Evolutionary conservation across 2,329 filamentous ascomycete species (phyloP).

Genomic region (Colletotrichum sp.): DNA sequence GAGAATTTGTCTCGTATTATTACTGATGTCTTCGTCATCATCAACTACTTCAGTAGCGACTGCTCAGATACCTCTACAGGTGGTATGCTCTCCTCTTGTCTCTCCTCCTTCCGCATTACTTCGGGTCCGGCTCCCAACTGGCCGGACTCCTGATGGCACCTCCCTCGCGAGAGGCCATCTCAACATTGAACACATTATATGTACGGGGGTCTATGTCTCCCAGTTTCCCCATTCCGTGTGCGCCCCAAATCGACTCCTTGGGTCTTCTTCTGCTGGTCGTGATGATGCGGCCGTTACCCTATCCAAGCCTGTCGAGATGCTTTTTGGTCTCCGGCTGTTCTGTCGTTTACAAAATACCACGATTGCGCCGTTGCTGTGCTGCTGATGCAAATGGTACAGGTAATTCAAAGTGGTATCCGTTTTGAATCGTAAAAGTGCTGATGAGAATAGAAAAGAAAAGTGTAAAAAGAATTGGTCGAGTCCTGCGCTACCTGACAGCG

Average conservation of each 20-base stretch:
- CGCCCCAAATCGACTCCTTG: constrained; percentile 2
- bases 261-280: constrained; percentile 14
- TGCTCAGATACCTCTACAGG: constrained; percentile 21
- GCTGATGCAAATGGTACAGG: constrained; percentile 23
- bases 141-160: not conserved
- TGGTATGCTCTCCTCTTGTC: constrained; percentile 10
- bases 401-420: constrained; percentile 21
- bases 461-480: not conserved
- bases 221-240: not conserved
- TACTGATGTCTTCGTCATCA: not conserved
- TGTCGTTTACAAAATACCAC: constrained; percentile 19
- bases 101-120: constrained; percentile 11
- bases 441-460: constrained; percentile 13
- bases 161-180: not conserved
- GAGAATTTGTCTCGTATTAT: constrained; percentile 6
- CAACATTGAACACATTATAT: constrained; percentile 21
- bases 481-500: constrained; percentile 39
- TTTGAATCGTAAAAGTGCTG: constrained; percentile 14
- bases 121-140: constrained; percentile 8
- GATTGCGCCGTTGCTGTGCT: constrained; percentile 25
- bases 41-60: constrained; percentile 24
- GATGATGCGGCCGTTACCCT: constrained; percentile 16
- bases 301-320: constrained; percentile 1
- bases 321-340: constrained; percentile 2
- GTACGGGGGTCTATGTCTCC: constrained; percentile 18